Percentiles rank a stretch among this genome's conserved stretches.
Evolutionary conservation across 306 rosid species (phyloP).

Genomic region (Adenanthera pavonina): DNA sequence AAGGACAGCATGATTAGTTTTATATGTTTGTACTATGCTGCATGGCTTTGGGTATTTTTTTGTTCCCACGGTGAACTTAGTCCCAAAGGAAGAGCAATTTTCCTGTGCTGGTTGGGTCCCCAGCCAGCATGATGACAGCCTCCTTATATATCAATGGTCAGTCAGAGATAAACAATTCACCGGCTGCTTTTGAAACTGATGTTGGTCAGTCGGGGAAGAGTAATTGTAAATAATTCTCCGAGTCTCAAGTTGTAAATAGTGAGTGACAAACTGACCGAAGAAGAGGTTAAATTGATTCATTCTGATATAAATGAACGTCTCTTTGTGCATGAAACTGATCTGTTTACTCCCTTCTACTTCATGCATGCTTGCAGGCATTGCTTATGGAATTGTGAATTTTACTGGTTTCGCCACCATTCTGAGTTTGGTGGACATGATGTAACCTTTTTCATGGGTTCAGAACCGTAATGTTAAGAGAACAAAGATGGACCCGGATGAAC

Average conservation of each 20-base stretch:
- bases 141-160: constrained; percentile 30
- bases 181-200: constrained; percentile 37
- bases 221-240: constrained; percentile 44
- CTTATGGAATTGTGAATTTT: constrained; percentile 14
- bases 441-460: constrained; percentile 9
- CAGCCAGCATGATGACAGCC: background rate
- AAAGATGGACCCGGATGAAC: constrained; percentile 19
- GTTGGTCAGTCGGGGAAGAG: constrained; percentile 35
- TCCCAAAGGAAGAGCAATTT: constrained; percentile 43
- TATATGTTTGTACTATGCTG: constrained; percentile 22
- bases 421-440: constrained; percentile 33
- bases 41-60: constrained; percentile 45
- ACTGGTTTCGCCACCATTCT: constrained; percentile 24
- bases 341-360: background rate
- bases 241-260: constrained; percentile 41
- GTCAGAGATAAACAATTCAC: constrained; percentile 16
- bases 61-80: constrained; percentile 44
- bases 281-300: constrained; percentile 34
- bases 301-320: constrained; percentile 24
- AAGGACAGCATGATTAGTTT: constrained; percentile 27
- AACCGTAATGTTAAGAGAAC: constrained; percentile 2
- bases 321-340: constrained; percentile 5
- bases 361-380: constrained; percentile 18
- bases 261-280: constrained; percentile 7
- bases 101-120: constrained; percentile 8